Evolutionary conservation across 192 early-diverging fungal genomes (phyloP), one percentile per base, ranked within the genome.

Genomic region (Geosiphon pyriformis): DNA sequence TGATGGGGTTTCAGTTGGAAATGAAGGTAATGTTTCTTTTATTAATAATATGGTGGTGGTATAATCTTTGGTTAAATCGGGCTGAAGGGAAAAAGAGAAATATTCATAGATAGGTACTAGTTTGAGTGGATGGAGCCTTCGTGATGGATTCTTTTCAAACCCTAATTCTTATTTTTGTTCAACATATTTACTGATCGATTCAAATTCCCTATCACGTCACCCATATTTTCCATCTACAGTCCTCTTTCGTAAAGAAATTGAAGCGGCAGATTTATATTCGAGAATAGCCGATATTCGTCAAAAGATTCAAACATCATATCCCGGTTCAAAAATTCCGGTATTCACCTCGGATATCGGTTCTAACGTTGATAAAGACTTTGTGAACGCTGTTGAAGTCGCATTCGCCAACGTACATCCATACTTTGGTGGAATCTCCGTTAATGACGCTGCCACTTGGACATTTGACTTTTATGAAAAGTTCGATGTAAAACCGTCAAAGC

Each of bases 331-430:
- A 32, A 67, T 74, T 23, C 76, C 76, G 0, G 55, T 77, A 2
- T 77, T 77, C 33, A 74, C 76, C 11, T 77, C 76, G 0, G 76
- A 74, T 67, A 23, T 77, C 15, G 72, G 72, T 26, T 53, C 72
- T 0, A 77, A 77, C 58, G 72, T 61, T n/a, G 49, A 70, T 49
- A 63, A 73, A 37, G 29, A 56, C 1, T 67, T 85, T 12, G 72
- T 85, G 25, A 70, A 78, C 12, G 75, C 80, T 20, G 81, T 80
- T 6, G 87, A 88, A 57, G 74, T 74, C 58, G 77, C 84, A 29
- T 78, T 82, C 70, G 83, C 83, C 65, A 84, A 88, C 58, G 82
- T 83, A 15, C 85, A 86, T 73, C 85, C 87, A 12, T 88, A 84
- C 81, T 88, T 84, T 82, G 85, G 81, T 35, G 81, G 83, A 59